phyloP scores from a whole-genome alignment of 495 filamentous ascomycete species.

The Trichoderma orchidacearum region DNA sequence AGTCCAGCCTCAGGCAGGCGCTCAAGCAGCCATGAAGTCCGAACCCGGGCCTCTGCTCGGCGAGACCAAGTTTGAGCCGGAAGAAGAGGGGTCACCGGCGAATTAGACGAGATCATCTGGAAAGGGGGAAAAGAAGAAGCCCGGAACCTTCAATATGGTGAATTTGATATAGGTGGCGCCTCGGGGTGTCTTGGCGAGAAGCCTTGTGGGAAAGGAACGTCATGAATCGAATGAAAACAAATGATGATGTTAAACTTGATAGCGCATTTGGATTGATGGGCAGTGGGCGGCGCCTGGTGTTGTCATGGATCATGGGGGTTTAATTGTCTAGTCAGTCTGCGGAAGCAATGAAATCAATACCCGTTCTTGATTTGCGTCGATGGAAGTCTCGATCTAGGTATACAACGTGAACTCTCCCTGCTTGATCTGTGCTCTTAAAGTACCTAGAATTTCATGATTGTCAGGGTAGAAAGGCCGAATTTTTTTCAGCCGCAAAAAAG shows the following conservation, averaged over 20 bases:
- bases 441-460: no score
- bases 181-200: not conserved
- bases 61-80: conserved; percentile 56
- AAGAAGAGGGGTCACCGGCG: no score
- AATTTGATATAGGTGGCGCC: not conserved
- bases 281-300: not conserved
- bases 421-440: no score
- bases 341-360: not conserved
- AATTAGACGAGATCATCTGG: conserved; percentile 3
- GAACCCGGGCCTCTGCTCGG: conserved; percentile 41
- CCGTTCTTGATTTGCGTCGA: not conserved
- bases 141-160: no score
- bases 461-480: no score
- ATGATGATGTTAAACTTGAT: conserved; percentile 4
- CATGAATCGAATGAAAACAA: not conserved
- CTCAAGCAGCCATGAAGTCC: conserved; percentile 32
- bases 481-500: no score
- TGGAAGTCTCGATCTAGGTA: no score
- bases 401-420: no score
- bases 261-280: conserved; percentile 1
- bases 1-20: conserved; percentile 32
- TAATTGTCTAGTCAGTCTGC: not conserved
- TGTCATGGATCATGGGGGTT: not conserved
- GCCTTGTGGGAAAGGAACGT: conserved; percentile 1
- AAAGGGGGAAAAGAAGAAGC: conserved; percentile 16